Base-by-base conservation (phyloP, 2,329 filamentous ascomycete genomes). In the Fusarium sublunatum region DNA sequence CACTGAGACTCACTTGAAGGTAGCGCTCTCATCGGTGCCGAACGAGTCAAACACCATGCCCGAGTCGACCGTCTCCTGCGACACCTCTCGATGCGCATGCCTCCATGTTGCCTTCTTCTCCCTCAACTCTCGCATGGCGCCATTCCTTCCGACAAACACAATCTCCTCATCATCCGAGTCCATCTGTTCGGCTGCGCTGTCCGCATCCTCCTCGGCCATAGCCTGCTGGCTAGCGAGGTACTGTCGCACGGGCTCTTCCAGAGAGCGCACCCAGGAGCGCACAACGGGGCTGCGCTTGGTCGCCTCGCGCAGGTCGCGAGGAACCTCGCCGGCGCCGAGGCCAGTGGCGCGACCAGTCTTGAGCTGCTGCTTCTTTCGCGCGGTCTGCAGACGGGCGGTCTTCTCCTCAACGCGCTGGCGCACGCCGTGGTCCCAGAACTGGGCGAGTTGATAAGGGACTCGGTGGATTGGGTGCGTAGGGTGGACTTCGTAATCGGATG, bases 361-460 rank as follows among this genome's bases (percentile, higher is more conserved):
- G 64, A 77, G 77, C 65, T 77, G 81, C 72, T 79, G 79, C 67
- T 74, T 79, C 79, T 77, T 84, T 71, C 77, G 82, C 72, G 73
- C 75, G 56, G 69, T 75, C 71, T 70, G 79, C 53, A 72, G 76
- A 11, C 71, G 75, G 10, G 76, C 72, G 25, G 75, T 78, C 71
- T 80, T 79, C 22, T 80, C 77, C 58, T 85, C 82, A 58, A 81
- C 81, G 63, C 78, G 81, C 67, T 85, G 76, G 24, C 82, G 81
- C 43, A 81, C 71, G 50, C 81, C 77, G 52, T 74, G 74, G 70
- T 97, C 93, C 92, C 93, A 97, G 62, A 92, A 86, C 13, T 90
- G 87, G 3, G 94, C 94, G 52, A 97, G 83, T 72, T 94, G 93
- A 80, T 98, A 98, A 0, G 93, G 95, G 13, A 97, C 88, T 57